phyloP scores from a whole-genome alignment of 305 asterid species.

The Solanum hybrid region DNA sequence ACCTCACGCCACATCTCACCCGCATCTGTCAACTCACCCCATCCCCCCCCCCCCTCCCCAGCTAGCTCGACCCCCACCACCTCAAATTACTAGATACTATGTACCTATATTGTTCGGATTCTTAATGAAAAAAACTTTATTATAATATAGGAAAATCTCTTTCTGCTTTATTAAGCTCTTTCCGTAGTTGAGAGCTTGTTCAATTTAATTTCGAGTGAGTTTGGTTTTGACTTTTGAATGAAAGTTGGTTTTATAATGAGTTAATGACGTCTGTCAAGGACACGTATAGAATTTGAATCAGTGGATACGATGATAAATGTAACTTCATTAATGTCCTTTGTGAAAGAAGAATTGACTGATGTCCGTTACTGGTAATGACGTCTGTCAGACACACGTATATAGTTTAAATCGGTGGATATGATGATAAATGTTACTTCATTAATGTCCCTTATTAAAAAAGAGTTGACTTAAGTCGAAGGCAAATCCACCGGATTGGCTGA shows the following conservation, averaged over 20 bases:
- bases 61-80: not conserved
- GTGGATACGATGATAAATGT: not conserved
- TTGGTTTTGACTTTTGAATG: not conserved
- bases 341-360: not conserved
- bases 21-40: not conserved
- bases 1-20: not conserved
- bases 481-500: not conserved
- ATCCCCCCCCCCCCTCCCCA: too few species aligned
- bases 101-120: not conserved
- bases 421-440: not conserved
- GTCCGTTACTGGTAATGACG: not conserved
- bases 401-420: not conserved
- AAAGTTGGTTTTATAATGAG: not conserved
- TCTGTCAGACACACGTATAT: not conserved
- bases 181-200: not conserved
- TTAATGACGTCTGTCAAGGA: not conserved
- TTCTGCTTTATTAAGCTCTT: not conserved
- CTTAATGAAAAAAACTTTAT: too few species aligned
- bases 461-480: not conserved
- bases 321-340: not conserved
- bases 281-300: not conserved
- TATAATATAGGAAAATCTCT: not conserved
- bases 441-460: not conserved
- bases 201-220: not conserved
- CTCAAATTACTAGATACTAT: not conserved